Base-by-base conservation (phyloP, 148 eudicot genomes). In the Chenopodium berlandieri region DNA sequence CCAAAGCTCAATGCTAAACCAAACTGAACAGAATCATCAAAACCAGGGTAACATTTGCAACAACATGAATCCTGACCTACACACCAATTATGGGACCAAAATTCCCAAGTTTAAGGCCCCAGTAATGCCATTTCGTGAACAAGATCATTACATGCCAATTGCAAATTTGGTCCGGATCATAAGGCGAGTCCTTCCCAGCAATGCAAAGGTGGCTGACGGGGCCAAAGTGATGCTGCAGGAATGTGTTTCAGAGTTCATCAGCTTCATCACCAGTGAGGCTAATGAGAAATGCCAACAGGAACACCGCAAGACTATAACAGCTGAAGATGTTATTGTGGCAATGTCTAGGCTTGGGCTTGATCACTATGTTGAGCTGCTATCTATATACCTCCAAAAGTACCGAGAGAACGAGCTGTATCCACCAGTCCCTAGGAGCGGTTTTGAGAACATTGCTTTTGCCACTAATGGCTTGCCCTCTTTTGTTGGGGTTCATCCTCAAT, bases 151-250 rank as follows among this genome's bases (percentile, higher is more conserved):
- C 78, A 11, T 84, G 66, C 83, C 86, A 2, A 62, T 71, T 22
- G 86, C 82, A 2, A 80, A 84, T 58, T 80, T 86, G 37, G 86
- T 75, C 52, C n/a, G 88, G n/a, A 86, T 83, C 77, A 86, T 86
- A 84, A 44, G 84, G 20, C 27, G 31, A 9, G 77, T 52, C 48
- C 82, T 86, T 54, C 88, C 86, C 0, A 65, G 75, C 1, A 66
- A 83, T 17, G 82, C 81, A 34, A 84, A 86, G 80, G 81, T 83
- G 20, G 73, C 78, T 3, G 88, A 86, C 9, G 88, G 81, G 7
- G 71, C 83, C 27, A 86, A 84, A 76, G 86, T 84, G 20, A 69
- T 32, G 68, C 7, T 86, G 22, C 86, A 83, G 62, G 80, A 84
- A 71, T 75, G 86, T 47, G 82, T 86, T 16, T 73, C 88, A 1